phyloP scores from a whole-genome alignment of 371 early-diverging fungal species.

The Synchytrium microbalum region DNA sequence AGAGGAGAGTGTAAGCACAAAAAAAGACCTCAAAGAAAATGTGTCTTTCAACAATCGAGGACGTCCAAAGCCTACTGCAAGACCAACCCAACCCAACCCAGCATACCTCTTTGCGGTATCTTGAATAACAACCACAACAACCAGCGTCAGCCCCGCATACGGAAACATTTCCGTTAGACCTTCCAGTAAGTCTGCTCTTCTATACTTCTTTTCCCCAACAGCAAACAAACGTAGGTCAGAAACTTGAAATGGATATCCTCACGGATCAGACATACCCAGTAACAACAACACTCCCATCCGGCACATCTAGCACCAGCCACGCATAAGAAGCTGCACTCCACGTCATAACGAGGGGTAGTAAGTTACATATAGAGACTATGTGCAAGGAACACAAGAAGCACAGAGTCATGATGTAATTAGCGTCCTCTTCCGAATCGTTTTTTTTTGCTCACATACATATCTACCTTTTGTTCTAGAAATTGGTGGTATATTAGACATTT shows the following conservation, averaged over 20 bases:
- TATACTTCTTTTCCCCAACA: not conserved
- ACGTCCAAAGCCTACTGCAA: too few relatives aligned
- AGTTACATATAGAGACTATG: too few relatives aligned
- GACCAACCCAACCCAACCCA: too few relatives aligned
- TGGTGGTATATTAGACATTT: too few relatives aligned
- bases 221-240: not conserved
- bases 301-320: not conserved
- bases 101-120: not conserved
- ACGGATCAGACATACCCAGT: not conserved
- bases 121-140: not conserved
- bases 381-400: too few relatives aligned
- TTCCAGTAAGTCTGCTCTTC: not conserved
- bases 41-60: not conserved
- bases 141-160: not conserved
- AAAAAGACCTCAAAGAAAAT: not conserved
- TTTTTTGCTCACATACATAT: too few relatives aligned
- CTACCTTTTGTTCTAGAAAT: too few relatives aligned
- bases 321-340: not conserved
- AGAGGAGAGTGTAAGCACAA: not conserved
- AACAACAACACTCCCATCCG: not conserved
- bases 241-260: not conserved
- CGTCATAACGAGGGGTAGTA: not conserved
- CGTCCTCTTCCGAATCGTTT: too few relatives aligned
- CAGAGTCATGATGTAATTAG: too few relatives aligned
- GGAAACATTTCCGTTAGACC: not conserved